phyloP scores from a whole-genome alignment of 495 filamentous ascomycete genomes.

The Penicillium roqueforti region DNA sequence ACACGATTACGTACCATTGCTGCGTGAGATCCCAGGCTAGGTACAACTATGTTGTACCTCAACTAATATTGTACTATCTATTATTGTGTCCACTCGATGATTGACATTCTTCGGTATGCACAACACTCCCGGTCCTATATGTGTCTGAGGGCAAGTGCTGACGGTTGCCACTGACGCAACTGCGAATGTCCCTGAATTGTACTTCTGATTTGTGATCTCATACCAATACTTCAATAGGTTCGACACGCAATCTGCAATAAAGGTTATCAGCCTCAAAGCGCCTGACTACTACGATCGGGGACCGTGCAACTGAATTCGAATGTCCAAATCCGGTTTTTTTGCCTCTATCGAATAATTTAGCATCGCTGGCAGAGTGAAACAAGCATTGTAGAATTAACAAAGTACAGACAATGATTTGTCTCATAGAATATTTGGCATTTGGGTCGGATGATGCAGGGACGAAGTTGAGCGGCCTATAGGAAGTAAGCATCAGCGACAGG shows the following conservation, averaged over 20 bases:
- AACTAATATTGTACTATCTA: background rate
- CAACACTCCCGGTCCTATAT: background rate
- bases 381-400: background rate
- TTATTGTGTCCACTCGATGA: background rate
- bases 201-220: background rate
- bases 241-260: background rate
- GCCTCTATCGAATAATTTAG: no score
- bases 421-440: background rate
- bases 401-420: constrained; percentile 8
- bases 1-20: background rate
- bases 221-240: background rate
- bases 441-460: constrained; percentile 4
- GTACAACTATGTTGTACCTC: background rate
- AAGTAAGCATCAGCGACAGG: background rate
- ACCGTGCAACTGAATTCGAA: background rate
- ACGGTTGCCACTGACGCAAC: constrained; percentile 4
- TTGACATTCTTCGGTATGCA: constrained; percentile 12
- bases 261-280: background rate
- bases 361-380: no score
- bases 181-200: background rate
- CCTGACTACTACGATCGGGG: background rate
- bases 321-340: background rate
- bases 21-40: background rate
- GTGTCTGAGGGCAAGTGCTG: constrained; percentile 1
- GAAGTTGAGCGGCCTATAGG: background rate